Evolutionary conservation across 1,284 basidiomycete species (phyloP).

Genomic region (Erythrobasidium hasegawianum): DNA sequence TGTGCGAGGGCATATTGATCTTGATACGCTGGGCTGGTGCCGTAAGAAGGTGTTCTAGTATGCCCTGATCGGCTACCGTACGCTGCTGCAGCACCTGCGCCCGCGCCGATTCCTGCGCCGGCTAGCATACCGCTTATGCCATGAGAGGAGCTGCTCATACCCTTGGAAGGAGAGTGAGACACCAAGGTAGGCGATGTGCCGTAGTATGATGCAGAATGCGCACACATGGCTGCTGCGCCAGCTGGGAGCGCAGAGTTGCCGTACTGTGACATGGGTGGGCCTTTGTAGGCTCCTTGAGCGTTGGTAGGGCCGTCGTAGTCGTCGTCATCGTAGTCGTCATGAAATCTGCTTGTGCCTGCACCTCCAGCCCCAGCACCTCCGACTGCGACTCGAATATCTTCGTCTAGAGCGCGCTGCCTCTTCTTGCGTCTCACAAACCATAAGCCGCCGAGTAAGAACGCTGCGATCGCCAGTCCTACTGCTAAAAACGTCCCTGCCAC

Average conservation of each 20-base stretch:
- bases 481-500: slow-evolving; percentile 44
- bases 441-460: slow-evolving; percentile 38
- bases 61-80: not conserved
- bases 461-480: slow-evolving; percentile 42
- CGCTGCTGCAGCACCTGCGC: slow-evolving; percentile 1
- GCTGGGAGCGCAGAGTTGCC: slow-evolving; percentile 9
- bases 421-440: slow-evolving; percentile 41
- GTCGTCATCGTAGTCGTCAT: slow-evolving; percentile 21
- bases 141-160: not conserved
- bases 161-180: not conserved
- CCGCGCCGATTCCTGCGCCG: not conserved
- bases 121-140: not conserved
- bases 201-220: slow-evolving; percentile 10
- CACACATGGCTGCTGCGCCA: slow-evolving; percentile 7
- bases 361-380: slow-evolving; percentile 45
- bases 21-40: slow-evolving; percentile 17
- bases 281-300: slow-evolving; percentile 20
- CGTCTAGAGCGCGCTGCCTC: slow-evolving; percentile 39
- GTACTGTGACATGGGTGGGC: slow-evolving; percentile 25
- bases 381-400: slow-evolving; percentile 44
- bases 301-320: slow-evolving; percentile 36
- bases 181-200: not conserved
- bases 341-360: slow-evolving; percentile 42
- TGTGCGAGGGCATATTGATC: slow-evolving; percentile 25
- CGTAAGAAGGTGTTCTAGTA: not conserved